phyloP scores from a whole-genome alignment of 441 rosid species.

The Adansonia madagascariensis region DNA sequence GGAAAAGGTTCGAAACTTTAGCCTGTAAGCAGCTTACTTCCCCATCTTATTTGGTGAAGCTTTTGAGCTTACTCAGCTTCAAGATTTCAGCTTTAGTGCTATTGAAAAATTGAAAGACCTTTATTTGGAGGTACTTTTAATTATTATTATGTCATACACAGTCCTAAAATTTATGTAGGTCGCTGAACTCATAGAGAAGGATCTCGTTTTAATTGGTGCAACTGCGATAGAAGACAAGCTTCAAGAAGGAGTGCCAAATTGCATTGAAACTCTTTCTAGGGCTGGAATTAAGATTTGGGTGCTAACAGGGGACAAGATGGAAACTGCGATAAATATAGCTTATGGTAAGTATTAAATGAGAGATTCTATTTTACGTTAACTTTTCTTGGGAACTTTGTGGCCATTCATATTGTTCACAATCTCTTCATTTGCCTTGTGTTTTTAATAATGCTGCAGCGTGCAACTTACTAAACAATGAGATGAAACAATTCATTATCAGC shows the following conservation, averaged over 20 bases:
- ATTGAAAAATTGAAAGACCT: neutral
- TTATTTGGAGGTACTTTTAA: conserved; percentile 20
- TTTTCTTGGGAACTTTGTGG: conserved; percentile 25
- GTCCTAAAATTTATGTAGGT: conserved; percentile 61
- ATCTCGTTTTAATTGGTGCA: conserved; percentile 85
- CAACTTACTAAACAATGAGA: conserved; percentile 85
- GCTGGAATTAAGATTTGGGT: conserved; percentile 99
- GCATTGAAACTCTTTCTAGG: conserved; percentile 95
- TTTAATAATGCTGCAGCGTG: conserved; percentile 55
- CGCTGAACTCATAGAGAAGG: conserved; percentile 90
- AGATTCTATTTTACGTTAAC: neutral
- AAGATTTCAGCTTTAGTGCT: neutral
- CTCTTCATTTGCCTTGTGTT: conserved; percentile 30
- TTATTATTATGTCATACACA: conserved; percentile 26
- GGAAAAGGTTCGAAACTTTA: neutral
- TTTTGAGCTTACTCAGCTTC: neutral
- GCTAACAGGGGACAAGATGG: conserved; percentile 98
- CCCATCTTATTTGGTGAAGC: neutral
- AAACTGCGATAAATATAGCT: conserved; percentile 98
- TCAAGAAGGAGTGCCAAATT: conserved; percentile 98
- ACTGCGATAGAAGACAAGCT: conserved; percentile 99
- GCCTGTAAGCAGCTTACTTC: neutral
- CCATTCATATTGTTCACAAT: conserved; percentile 23
- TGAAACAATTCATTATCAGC: conserved; percentile 76
- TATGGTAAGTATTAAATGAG: conserved; percentile 55